Evolutionary conservation across 2,329 filamentous ascomycete species (phyloP), one percentile per base, ranked within the genome.

Genomic region (Exophiala spinifera): DNA sequence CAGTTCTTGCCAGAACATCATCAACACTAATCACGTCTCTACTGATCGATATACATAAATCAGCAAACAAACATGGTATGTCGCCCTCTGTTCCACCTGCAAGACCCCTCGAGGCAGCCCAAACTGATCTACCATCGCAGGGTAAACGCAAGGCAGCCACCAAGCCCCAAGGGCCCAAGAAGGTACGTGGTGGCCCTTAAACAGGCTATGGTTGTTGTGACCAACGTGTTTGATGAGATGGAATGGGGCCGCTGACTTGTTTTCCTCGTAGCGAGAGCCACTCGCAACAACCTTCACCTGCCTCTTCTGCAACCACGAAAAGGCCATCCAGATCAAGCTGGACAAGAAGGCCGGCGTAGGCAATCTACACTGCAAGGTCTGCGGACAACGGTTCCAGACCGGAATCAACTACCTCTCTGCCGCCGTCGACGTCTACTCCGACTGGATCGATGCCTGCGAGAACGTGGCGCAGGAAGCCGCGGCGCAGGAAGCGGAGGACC

Each of bases 251-350:
- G 28, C 10, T 31, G 28, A 31, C 28, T 34, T n/a, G 13, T 34
- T 15, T 31, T 10, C 3, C 19, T 17, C 20, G 14, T 53, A 75
- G 74, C 72, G 69, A 64, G 75, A 77, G 61, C 73, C 74, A 21
- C 70, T 78, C n/a, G 67, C 74, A 14, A 91, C 89, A 2, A 83
- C 84, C n/a, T 99, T 99, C 72, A 89, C 91, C 53, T 99, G 94
- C 70, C 85, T 99, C 43, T 99, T 99, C 76, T 99, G 94, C 79
- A 97, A 96, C 71, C 91, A 97, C 74, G 94, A 97, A 70, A 94
- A 90, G 63, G 89, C 91, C 0, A 89, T 99, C 49, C 81, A 84
- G 23, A 88, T 96, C 63, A 94, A 95, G 72, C 80, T 99, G 47
- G 91, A 99, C 70, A 96, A 95, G 79, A 97, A 97, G 71, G 79